A percentile compares a stretch with the other conserved stretches of the same genome.
Conservation (phyloP, 805 yeast genomes). For the Gaillardinia entomophila region DNA sequence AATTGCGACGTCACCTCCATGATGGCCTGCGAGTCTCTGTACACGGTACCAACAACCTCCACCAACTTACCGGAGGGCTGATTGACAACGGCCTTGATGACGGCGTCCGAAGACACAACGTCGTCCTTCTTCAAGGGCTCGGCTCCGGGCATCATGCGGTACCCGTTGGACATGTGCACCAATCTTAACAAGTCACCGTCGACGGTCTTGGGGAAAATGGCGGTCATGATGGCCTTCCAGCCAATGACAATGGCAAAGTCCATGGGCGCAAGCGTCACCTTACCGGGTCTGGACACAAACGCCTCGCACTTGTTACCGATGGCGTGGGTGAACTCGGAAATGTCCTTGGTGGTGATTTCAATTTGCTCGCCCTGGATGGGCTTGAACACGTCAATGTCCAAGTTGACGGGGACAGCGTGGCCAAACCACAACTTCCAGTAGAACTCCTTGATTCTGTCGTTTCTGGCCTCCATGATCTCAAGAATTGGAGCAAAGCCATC, state of each 20-base stretch:
- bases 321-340: conserved; percentile 92
- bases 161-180: conserved; percentile 93
- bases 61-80: conserved; percentile 93
- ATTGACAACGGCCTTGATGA: conserved; percentile 81
- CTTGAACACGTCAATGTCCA: conserved; percentile 65
- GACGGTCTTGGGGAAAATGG: conserved; percentile 94
- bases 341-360: conserved; percentile 66
- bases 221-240: conserved; percentile 96
- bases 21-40: conserved; percentile 70
- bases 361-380: conserved; percentile 66
- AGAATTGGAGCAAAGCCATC: conserved; percentile 95
- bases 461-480: conserved; percentile 87
- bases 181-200: conserved; percentile 94
- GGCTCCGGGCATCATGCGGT: conserved; percentile 89
- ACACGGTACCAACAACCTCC: conserved; percentile 86
- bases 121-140: conserved; percentile 86
- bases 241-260: conserved; percentile 98
- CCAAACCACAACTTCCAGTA: conserved; percentile 99
- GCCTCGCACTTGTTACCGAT: conserved; percentile 97
- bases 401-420: conserved; percentile 48
- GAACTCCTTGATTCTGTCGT: conserved; percentile 87
- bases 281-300: conserved; percentile 82
- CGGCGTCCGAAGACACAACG: conserved; percentile 74
- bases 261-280: conserved; percentile 91
- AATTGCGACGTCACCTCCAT: conserved; percentile 93